Evolutionary conservation across 2,329 filamentous ascomycete genomes (phyloP).

Genomic region (Colletotrichum sublineola): DNA sequence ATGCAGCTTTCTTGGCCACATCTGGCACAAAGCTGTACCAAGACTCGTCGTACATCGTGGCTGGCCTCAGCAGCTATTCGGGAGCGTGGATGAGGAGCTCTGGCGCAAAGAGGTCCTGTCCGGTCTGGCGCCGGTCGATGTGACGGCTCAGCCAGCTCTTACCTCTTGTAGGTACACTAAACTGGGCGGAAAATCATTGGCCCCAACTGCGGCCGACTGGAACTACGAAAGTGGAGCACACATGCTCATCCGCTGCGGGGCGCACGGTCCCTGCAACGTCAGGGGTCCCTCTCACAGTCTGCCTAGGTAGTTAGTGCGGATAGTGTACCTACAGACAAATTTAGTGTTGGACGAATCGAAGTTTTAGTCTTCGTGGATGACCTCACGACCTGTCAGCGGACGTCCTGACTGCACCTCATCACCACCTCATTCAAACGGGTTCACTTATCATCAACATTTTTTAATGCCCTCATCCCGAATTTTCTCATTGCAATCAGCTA

Average conservation of each 20-base stretch:
- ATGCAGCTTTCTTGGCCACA: slow-evolving; percentile 63
- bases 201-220: slow-evolving; percentile 21
- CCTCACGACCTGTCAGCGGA: slow-evolving; percentile 43
- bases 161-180: background rate
- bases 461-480: slow-evolving; percentile 16
- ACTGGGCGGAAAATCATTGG: slow-evolving; percentile 42
- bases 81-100: slow-evolving; percentile 12
- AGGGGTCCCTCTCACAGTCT: slow-evolving; percentile 36
- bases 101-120: slow-evolving; percentile 16
- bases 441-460: slow-evolving; percentile 1
- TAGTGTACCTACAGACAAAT: background rate
- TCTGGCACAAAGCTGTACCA: slow-evolving; percentile 85
- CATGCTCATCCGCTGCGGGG: slow-evolving; percentile 33
- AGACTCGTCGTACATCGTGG: slow-evolving; percentile 82
- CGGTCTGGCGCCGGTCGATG: slow-evolving; percentile 24
- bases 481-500: background rate
- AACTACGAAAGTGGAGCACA: slow-evolving; percentile 16
- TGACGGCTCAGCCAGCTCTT: slow-evolving; percentile 24
- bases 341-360: slow-evolving; percentile 39
- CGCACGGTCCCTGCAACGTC: slow-evolving; percentile 34
- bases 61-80: background rate
- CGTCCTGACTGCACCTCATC: slow-evolving; percentile 23
- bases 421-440: background rate
- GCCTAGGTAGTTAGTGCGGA: background rate
- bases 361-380: slow-evolving; percentile 42